These are phyloP conservation scores for Pleomassaria siparia DNA, from an alignment of 2,329 filamentous ascomycete genomes.

Conservation along the genomic window DNA sequence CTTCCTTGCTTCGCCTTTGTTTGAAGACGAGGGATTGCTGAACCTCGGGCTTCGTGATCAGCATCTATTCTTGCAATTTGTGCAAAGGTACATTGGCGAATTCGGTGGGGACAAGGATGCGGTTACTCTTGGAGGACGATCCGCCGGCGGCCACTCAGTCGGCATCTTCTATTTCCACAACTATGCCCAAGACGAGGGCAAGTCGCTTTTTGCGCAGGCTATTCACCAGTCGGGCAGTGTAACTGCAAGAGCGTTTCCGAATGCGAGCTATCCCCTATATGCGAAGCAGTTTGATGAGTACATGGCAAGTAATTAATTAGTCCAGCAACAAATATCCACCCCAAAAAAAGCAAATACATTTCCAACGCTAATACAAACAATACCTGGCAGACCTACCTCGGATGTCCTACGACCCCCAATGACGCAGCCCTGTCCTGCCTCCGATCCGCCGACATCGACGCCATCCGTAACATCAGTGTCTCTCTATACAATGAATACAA, in stretches of 20 bases:
- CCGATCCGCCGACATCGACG: slow-evolving; percentile 37
- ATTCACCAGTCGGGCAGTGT: slow-evolving; percentile 38
- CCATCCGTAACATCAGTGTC: slow-evolving; percentile 45
- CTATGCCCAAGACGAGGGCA: slow-evolving; percentile 33
- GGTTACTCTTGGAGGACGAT: slow-evolving; percentile 46
- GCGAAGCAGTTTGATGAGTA: slow-evolving; percentile 32
- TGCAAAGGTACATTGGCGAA: slow-evolving; percentile 41
- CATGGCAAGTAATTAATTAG: slow-evolving; percentile 22
- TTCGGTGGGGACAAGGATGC: slow-evolving; percentile 44
- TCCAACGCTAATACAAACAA: no score
- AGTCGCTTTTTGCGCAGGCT: slow-evolving; percentile 34
- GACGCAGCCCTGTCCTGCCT: slow-evolving; percentile 44
- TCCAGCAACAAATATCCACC: no score
- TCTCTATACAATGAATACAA: slow-evolving; percentile 44
- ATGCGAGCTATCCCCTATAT: slow-evolving; percentile 34
- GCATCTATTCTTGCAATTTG: slow-evolving; percentile 40
- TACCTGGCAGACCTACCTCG: slow-evolving; percentile 15
- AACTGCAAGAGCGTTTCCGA: slow-evolving; percentile 39
- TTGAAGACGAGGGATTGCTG: slow-evolving; percentile 36
- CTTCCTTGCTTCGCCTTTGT: slow-evolving; percentile 34
- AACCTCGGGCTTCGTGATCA: slow-evolving; percentile 38
- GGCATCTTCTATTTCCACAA: slow-evolving; percentile 41
- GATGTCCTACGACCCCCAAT: slow-evolving; percentile 31
- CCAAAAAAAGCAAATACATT: no score
- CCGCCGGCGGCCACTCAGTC: slow-evolving; percentile 42